Base-by-base conservation (phyloP, 768 basidiomycete species). In the Lentinus tigrinus region DNA sequence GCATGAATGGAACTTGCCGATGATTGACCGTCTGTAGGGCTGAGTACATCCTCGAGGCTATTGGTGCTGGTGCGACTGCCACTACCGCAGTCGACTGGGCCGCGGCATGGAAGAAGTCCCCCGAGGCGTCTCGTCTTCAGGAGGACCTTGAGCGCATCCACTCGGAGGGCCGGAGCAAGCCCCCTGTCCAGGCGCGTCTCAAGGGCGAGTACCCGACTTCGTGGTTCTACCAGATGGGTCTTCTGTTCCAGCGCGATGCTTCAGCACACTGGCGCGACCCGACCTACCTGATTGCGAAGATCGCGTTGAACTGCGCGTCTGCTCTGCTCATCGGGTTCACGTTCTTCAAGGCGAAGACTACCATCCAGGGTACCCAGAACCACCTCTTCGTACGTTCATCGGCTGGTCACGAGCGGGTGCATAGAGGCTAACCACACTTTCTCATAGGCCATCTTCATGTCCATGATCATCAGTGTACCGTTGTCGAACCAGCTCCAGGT, bases 51-150 rank as follows among this genome's bases (percentile, higher is more conserved):
- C 71, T 85, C 31, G 76, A 80, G 42, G 78, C 76, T 24, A 85
- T 85, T 39, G 85, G 83, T 19, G 82, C 85, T 5, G 85, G 84
- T 4, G 77, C 78, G 4, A 79, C 81, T 0, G 75, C 78, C 4
- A 70, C 73, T 10, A 74, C 72, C 5, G 55, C 65, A 10, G 67
- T 68, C 19, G 77, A 86, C 63, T 87, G 85, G 84, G 70, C 79
- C 49, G 67, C 75, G 11, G 57, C 73, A 1, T 87, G 83, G 84
- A 68, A 70, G 39, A 65, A 76, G 26, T 81, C 79, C 0, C 64
- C 70, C 0, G 78, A 85, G 58, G 72, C 75, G 40, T 60, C 52
- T 8, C 39, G 39, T 2, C 69, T 81, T 47, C 69, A 77, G 50
- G 52, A 68, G 7, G 76, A 83, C 44, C 76, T 85, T 37, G 75